Evolutionary conservation across 2,329 filamentous ascomycete species (phyloP), one percentile per base, ranked within the genome.

Genomic region (Trichoderma guizhouense): DNA sequence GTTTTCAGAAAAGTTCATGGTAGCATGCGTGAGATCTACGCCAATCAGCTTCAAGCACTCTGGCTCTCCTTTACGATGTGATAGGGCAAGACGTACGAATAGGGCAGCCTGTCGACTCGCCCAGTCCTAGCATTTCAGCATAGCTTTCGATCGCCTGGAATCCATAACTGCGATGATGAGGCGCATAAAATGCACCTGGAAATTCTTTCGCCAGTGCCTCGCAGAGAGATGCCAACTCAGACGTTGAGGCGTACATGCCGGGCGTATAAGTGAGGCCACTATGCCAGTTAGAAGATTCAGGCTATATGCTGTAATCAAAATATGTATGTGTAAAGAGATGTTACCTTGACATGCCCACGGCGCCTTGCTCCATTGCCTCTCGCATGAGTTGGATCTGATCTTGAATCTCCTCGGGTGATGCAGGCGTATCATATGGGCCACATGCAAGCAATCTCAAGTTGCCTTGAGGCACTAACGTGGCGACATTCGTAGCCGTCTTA

Each of bases 191-290:
- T 5, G 75, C 72, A 28, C 76, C 76, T 0, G 76, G 75, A 53
- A 70, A 77, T 7, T 76, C 75, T 26, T 72, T 72, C 3, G 74
- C 73, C 14, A 77, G 70, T 18, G 69, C 71, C 36, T 73, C 72
- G 69, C 76, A 77, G 14, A 77, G 75, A 9, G 73, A 61, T 0
- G 72, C 76, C 5, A 77, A 72, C 60, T 77, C 76, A 3, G 75
- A 76, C 5, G 73, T 77, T 18, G 76, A 77, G n/a, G 76, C 76
- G 53, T 77, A 77, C 76, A 77, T 77, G 68, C 76, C 76, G 9
- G 76, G 76, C 6, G 76, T 77, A 12, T 77, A 77, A 14, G 76
- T 77, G 26, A 77, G 70, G 34, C 76, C 76, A 39, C 76, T 77
- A 32, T 30, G 18, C 7, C 11, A 60, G 47, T 72, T 3, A 65